Evolutionary conservation across 2,329 filamentous ascomycete species (phyloP).

Genomic region (Botrytis fragariae): DNA sequence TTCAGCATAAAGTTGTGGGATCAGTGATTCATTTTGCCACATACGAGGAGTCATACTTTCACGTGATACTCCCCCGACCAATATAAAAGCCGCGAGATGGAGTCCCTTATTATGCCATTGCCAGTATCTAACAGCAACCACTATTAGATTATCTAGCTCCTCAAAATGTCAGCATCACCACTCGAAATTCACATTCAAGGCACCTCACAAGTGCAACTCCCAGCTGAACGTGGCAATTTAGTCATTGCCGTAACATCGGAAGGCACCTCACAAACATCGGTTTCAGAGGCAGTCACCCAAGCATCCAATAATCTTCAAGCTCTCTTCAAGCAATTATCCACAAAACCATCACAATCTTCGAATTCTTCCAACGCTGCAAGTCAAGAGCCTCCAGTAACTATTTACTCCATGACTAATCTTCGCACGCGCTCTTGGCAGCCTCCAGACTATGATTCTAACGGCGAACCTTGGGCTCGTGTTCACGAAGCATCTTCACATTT

Average conservation of each 20-base stretch:
- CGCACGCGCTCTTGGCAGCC: background rate
- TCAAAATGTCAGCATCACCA: background rate
- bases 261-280: conserved; percentile 4
- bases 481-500: conserved; percentile 2
- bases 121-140: background rate
- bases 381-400: background rate
- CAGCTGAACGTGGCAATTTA: conserved; percentile 1
- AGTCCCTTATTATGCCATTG: background rate
- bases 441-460: background rate
- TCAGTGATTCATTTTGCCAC: background rate
- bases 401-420: background rate
- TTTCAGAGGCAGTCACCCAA: conserved; percentile 1
- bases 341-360: background rate
- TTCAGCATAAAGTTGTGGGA: background rate
- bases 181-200: conserved; percentile 7
- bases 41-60: background rate
- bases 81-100: background rate
- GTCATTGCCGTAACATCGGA: background rate
- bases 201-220: background rate
- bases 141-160: background rate
- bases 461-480: background rate
- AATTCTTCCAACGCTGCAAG: too few relatives aligned
- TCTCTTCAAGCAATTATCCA: conserved; percentile 1
- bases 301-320: conserved; percentile 10
- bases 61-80: background rate